Percentiles rank a stretch among this genome's conserved stretches.
phyloP scores from a whole-genome alignment of 257 asterid species.

The Solanum okadae region DNA sequence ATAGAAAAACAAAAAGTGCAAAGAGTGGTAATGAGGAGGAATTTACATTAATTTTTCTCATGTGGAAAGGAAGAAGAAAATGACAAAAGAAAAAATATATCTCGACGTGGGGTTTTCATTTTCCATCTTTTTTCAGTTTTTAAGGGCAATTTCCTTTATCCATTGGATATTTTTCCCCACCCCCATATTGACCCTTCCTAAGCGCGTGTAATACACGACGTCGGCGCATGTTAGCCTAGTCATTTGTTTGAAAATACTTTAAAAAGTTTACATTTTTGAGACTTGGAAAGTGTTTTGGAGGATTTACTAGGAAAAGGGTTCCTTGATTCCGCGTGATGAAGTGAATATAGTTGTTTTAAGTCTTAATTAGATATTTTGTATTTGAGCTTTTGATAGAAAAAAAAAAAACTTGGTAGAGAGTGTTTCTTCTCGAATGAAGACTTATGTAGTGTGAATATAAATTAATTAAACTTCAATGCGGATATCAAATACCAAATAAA shows the following conservation, averaged over 20 bases:
- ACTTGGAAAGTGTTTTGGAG: neutral
- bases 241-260: neutral
- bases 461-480: fast-evolving
- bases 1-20: neutral
- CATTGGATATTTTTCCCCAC: constrained; percentile 1
- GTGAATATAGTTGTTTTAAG: fast-evolving
- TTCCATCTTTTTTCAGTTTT: neutral
- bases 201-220: constrained; percentile 47
- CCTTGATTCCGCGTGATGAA: fast-evolving
- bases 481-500: too few relatives aligned
- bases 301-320: neutral
- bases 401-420: too few relatives aligned
- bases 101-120: neutral
- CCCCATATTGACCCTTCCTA: constrained; percentile 30
- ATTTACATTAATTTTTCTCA: neutral
- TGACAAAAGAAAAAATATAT: neutral
- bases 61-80: neutral
- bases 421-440: too few relatives aligned
- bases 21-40: neutral
- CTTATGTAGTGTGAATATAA: too few relatives aligned
- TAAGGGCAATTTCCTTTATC: constrained; percentile 2
- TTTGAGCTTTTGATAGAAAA: too few relatives aligned
- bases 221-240: constrained; percentile 13
- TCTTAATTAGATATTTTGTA: fast-evolving
- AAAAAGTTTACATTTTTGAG: neutral